Base-by-base conservation (phyloP, 176 grass and related monocot species). In the Eremochloa ophiuroides region DNA sequence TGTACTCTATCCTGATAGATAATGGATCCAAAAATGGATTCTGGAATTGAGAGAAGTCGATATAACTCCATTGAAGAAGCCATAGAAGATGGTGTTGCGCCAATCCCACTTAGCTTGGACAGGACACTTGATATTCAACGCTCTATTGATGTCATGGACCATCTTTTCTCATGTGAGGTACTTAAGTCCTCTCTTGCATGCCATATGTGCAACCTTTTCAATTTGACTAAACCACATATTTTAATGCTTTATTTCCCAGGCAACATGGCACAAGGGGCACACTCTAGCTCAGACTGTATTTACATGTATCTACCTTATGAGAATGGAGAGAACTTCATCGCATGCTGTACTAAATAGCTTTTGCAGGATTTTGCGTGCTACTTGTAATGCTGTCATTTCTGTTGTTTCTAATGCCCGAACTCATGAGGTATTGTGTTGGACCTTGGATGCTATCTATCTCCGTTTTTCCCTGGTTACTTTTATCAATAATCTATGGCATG, bases 1-100 rank as follows among this genome's bases (percentile, higher is more conserved):
- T 69, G 23, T 25, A 79, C 42, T 73, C 23, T 15, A 0, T 70
- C 43, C 75, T 77, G 58, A 80, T 87, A 98, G 96, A 98, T 98
- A 91, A 98, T 98, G 96, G 96, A 98, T 88, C 96, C 96, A 84
- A 98, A 98, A 86, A 98, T 98, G 93, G 96, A 98, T 86, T 91
- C 93, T 7, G 96, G 96, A 84, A 85, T 95, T 71, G 96, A 91
- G 67, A 90, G 67, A 76, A 89, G 88, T 76, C 82, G 82, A 78
- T 95, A 88, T 44, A 85, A 81, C 83, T 95, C 96, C 46, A 81
- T 95, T 35, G 96, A 98, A 61, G 96, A 98, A 83, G 96, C 96
- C 27, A 95, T 98, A 82, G 90, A 95, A 84, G 78, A 92, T 88
- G 93, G 91, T 86, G 82, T 85, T 69, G 90, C 96, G 40, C 96